Evolutionary conservation across 2,329 filamentous ascomycete genomes (phyloP).

Genomic region (Diaporthe ampelina): DNA sequence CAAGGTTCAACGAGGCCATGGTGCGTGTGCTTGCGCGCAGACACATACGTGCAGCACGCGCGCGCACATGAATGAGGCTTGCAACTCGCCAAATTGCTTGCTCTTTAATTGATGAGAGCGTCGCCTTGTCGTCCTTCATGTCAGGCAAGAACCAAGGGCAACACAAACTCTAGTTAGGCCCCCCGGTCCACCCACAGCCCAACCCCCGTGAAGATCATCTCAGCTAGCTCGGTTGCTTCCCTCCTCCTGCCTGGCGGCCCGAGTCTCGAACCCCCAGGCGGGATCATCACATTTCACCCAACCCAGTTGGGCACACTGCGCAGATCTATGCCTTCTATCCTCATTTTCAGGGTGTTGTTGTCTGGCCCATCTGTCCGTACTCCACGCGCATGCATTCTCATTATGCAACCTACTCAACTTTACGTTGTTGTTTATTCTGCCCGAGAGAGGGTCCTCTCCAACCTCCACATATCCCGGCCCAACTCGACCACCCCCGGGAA

Average conservation of each 20-base stretch:
- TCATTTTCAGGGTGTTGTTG: no score
- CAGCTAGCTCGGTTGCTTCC: slow-evolving; percentile 22
- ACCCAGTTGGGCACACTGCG: slow-evolving; percentile 24
- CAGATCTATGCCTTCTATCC: background rate
- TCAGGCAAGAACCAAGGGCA: background rate
- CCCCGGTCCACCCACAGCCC: background rate
- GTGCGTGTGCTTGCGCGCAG: background rate
- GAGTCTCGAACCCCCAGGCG: slow-evolving; percentile 21
- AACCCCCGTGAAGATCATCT: slow-evolving; percentile 28
- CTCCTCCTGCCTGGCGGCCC: slow-evolving; percentile 3
- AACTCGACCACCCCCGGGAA: background rate
- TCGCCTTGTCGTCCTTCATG: background rate
- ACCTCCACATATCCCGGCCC: slow-evolving; percentile 3
- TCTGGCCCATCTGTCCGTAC: background rate
- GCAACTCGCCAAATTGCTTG: background rate
- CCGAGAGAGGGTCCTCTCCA: background rate
- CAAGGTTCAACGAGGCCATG: slow-evolving; percentile 10
- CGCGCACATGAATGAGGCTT: slow-evolving; percentile 9
- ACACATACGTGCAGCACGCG: background rate
- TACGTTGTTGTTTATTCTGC: background rate
- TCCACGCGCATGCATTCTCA: background rate
- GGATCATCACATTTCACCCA: slow-evolving; percentile 12
- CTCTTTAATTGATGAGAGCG: background rate
- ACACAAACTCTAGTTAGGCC: background rate
- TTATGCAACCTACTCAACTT: background rate